These are phyloP conservation scores for Obelidium mucronatum DNA, from an alignment of 192 early-diverging fungal species.

Conservation along the genomic window DNA sequence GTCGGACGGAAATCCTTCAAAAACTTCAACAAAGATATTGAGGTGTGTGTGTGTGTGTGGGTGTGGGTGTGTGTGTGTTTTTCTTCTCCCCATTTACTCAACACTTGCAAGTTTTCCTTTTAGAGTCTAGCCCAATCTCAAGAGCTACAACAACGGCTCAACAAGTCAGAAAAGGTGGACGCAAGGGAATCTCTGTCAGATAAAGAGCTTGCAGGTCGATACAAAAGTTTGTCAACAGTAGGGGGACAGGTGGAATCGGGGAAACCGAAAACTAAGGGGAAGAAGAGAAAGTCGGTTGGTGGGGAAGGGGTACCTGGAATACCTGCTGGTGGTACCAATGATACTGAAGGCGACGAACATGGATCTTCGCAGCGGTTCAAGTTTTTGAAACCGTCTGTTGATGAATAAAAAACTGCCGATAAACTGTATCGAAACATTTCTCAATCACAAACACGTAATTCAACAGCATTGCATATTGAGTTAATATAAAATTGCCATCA, in stretches of 20 bases:
- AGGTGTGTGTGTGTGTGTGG: neutral
- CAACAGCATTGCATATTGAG: too few species aligned
- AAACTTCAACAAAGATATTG: slow-evolving; percentile 23
- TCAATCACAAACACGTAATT: too few species aligned
- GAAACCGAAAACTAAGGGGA: neutral
- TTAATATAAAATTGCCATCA: too few species aligned
- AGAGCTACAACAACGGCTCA: neutral
- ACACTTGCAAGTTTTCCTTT: neutral
- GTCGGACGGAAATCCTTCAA: slow-evolving; percentile 28
- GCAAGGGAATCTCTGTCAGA: neutral
- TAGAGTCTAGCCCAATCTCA: slow-evolving; percentile 9
- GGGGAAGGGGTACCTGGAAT: neutral
- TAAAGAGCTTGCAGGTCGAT: neutral
- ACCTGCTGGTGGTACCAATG: neutral
- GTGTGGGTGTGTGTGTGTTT: too few species aligned
- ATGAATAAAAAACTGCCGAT: slow-evolving; percentile 5
- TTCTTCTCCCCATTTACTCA: neutral
- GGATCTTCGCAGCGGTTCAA: slow-evolving; percentile 13
- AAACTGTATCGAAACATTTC: too few species aligned
- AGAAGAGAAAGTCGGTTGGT: neutral
- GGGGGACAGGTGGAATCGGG: neutral
- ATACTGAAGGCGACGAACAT: neutral
- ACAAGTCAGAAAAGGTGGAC: neutral
- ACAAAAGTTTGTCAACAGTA: neutral
- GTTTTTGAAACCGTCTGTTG: slow-evolving; percentile 8